Conservation (phyloP, 2,329 filamentous ascomycete genomes). For the Aspergillus neotritici region DNA sequence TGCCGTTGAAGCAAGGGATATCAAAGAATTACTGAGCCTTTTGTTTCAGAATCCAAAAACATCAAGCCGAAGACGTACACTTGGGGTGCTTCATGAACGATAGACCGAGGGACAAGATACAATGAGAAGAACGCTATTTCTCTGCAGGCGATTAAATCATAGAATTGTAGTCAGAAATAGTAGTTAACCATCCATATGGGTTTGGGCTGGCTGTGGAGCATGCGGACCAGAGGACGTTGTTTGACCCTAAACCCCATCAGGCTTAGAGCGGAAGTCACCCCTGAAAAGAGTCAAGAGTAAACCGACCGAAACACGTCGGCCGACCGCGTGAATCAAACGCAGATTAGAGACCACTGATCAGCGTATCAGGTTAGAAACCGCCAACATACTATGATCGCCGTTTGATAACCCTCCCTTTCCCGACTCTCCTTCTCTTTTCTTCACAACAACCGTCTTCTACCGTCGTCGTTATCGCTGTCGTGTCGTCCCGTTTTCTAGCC, state of each 20-base stretch:
- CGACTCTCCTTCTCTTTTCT: too few species aligned
- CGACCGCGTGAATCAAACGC: slow-evolving; percentile 1
- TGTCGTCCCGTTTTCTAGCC: slow-evolving; percentile 3
- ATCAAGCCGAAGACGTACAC: too few species aligned
- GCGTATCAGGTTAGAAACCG: too few species aligned
- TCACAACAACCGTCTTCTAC: background rate
- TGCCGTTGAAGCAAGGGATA: background rate
- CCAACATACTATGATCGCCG: too few species aligned
- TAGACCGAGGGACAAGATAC: too few species aligned
- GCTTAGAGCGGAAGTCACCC: background rate
- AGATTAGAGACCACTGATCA: background rate
- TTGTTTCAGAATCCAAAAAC: too few species aligned
- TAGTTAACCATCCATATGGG: too few species aligned
- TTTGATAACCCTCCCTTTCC: background rate
- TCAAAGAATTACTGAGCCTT: too few species aligned
- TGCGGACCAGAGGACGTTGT: background rate
- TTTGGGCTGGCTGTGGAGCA: background rate
- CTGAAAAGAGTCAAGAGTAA: slow-evolving; percentile 5
- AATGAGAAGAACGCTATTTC: too few species aligned
- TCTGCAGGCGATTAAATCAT: too few species aligned
- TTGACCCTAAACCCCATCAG: background rate
- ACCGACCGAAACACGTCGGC: slow-evolving; percentile 5
- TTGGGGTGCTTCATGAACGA: too few species aligned
- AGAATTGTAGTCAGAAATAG: too few species aligned
- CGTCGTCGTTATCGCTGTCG: background rate